Conservation (phyloP, 441 rosid genomes). For the Capsella rubella region DNA sequence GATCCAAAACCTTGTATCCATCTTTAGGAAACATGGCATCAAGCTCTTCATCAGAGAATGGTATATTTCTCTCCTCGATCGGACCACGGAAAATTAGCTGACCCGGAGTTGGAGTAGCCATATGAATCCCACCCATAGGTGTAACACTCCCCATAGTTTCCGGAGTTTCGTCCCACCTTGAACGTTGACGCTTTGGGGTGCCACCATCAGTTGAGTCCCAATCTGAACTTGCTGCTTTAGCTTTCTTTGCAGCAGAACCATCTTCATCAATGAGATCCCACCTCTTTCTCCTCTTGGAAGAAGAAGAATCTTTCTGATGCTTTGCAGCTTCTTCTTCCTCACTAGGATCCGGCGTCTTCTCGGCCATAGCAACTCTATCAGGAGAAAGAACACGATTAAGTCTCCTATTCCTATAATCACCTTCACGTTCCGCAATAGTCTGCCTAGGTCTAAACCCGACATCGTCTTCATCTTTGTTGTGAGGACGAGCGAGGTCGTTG, state of each 20-base stretch:
- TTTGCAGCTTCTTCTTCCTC: conserved; percentile 76
- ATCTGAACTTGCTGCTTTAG: conserved; percentile 69
- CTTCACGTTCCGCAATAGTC: conserved; percentile 85
- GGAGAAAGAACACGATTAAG: conserved; percentile 83
- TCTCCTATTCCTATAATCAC: conserved; percentile 82
- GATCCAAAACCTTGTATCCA: conserved; percentile 94
- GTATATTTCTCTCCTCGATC: conserved; percentile 93
- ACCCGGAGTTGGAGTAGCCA: conserved; percentile 91
- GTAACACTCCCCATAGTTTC: conserved; percentile 97
- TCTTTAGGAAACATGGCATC: conserved; percentile 93
- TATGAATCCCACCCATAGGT: conserved; percentile 74
- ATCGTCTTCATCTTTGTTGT: conserved; percentile 56
- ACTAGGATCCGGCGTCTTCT: conserved; percentile 88
- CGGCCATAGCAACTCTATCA: conserved; percentile 82
- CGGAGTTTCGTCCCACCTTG: conserved; percentile 99
- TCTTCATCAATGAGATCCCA: conserved; percentile 91
- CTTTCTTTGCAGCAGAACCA: conserved; percentile 65
- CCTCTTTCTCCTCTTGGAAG: conserved; percentile 85
- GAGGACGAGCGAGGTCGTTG: conserved; percentile 77
- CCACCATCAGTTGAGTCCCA: conserved; percentile 87
- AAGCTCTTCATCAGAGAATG: conserved; percentile 93
- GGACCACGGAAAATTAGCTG: conserved; percentile 69
- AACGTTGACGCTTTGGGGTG: conserved; percentile 92
- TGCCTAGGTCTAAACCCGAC: conserved; percentile 72
- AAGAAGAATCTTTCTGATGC: conserved; percentile 52